phyloP scores from a whole-genome alignment of 306 rosid genomes.

The Rosa chinensis region DNA sequence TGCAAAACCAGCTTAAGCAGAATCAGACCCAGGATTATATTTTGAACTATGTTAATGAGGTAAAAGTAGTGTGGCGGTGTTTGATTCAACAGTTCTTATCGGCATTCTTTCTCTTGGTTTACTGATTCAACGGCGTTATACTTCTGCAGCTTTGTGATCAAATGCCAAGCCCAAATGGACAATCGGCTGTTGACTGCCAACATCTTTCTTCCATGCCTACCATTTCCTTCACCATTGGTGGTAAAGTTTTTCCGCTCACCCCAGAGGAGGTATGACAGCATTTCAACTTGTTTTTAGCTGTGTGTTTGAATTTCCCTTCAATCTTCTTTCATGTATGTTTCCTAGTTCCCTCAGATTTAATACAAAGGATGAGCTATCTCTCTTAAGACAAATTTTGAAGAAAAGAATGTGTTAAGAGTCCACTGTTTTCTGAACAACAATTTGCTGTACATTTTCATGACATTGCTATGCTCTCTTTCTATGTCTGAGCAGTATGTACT shows the following conservation, averaged over 20 bases:
- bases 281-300: constrained; percentile 13
- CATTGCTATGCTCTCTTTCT: not conserved
- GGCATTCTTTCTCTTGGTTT: constrained; percentile 17
- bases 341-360: not conserved
- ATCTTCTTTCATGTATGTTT: not conserved
- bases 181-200: constrained; percentile 70
- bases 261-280: constrained; percentile 58
- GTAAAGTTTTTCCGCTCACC: constrained; percentile 53
- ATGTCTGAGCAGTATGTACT: constrained; percentile 70
- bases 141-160: constrained; percentile 76
- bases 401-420: not conserved
- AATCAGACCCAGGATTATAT: constrained; percentile 63
- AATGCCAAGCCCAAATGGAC: constrained; percentile 63
- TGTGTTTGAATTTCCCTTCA: not conserved
- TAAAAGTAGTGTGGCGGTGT: constrained; percentile 16
- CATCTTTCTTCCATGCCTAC: constrained; percentile 64
- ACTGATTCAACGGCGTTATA: constrained; percentile 28
- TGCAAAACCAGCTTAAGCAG: constrained; percentile 68
- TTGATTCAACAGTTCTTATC: constrained; percentile 2
- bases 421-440: not conserved
- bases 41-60: constrained; percentile 59
- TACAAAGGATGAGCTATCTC: not conserved
- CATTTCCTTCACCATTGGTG: constrained; percentile 84
- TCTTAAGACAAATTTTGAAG: not conserved
- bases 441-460: not conserved